Evolutionary conservation across 192 early-diverging fungal genomes (phyloP).

Genomic region (Funneliformis geosporum): DNA sequence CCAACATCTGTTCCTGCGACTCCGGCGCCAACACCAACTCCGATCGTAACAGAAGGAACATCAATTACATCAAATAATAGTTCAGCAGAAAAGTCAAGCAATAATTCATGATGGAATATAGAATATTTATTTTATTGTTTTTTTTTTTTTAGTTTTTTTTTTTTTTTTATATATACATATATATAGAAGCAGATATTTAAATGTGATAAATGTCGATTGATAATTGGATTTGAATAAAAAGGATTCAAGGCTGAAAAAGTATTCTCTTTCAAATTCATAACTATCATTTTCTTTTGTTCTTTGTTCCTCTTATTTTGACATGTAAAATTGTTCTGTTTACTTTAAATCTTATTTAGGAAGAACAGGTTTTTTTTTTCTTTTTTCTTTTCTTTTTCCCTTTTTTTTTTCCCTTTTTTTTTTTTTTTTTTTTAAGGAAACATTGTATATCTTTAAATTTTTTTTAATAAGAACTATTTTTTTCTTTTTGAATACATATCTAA

Average conservation of each 20-base stretch:
- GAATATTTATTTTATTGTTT: not conserved
- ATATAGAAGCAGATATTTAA: not conserved
- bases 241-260: not conserved
- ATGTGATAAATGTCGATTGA: not conserved
- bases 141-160: not conserved
- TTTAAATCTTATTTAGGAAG: not conserved
- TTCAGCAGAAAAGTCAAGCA: not conserved
- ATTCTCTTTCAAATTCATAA: not conserved
- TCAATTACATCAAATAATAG: not conserved
- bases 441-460: no score
- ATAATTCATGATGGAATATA: not conserved
- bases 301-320: not conserved
- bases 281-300: not conserved
- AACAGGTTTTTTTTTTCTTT: no score
- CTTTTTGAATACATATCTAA: no score
- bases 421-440: no score
- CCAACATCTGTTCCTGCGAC: not conserved
- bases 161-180: no score
- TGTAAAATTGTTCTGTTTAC: not conserved
- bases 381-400: no score
- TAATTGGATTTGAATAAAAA: not conserved
- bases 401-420: no score
- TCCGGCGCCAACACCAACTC: not conserved
- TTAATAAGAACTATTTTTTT: no score
- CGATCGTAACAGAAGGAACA: no score